A percentile compares a stretch with the other conserved stretches of the same genome.
Conservation (phyloP, 2,329 filamentous ascomycete genomes). For the Exophiala oligosperma region DNA sequence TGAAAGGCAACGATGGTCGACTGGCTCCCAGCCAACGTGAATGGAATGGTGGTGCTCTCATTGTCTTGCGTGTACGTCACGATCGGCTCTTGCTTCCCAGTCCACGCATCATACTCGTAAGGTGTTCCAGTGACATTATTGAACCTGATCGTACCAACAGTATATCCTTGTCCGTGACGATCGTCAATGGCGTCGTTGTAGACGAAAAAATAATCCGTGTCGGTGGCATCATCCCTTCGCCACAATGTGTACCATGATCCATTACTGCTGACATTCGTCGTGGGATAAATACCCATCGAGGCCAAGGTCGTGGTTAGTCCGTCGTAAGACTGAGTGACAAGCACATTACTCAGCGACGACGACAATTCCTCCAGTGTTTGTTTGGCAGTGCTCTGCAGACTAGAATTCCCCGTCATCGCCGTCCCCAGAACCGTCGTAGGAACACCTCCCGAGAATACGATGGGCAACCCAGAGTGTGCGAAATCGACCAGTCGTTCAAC, state of each 20-base stretch:
- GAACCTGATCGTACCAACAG: conserved; percentile 33
- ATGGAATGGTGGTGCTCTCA: conserved; percentile 34
- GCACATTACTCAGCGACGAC: conserved; percentile 36
- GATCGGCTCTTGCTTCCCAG: conserved; percentile 38
- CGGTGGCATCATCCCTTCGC: conserved; percentile 32
- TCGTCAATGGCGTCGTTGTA: conserved; percentile 38
- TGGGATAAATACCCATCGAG: conserved; percentile 36
- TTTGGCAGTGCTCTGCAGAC: conserved; percentile 15
- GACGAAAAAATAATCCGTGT: conserved; percentile 41
- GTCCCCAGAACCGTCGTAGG: conserved; percentile 19
- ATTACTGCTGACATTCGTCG: conserved; percentile 30
- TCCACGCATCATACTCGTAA: conserved; percentile 46
- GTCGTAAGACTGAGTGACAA: conserved; percentile 34
- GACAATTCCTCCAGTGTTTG: conserved; percentile 29
- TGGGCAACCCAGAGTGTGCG: conserved; percentile 42
- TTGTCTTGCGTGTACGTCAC: conserved; percentile 34
- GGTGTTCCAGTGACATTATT: conserved; percentile 32
- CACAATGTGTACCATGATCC: conserved; percentile 40
- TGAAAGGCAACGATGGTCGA: conserved; percentile 41
- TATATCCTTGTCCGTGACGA: conserved; percentile 17
- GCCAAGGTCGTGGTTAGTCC: conserved; percentile 34
- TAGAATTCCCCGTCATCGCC: conserved; percentile 14
- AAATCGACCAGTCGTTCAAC: conserved; percentile 37
- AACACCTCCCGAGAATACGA: conserved; percentile 43
- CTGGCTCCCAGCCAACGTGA: conserved; percentile 43